Evolutionary conservation across 495 filamentous ascomycete species (phyloP).

Genomic region (Podospora anserina): DNA sequence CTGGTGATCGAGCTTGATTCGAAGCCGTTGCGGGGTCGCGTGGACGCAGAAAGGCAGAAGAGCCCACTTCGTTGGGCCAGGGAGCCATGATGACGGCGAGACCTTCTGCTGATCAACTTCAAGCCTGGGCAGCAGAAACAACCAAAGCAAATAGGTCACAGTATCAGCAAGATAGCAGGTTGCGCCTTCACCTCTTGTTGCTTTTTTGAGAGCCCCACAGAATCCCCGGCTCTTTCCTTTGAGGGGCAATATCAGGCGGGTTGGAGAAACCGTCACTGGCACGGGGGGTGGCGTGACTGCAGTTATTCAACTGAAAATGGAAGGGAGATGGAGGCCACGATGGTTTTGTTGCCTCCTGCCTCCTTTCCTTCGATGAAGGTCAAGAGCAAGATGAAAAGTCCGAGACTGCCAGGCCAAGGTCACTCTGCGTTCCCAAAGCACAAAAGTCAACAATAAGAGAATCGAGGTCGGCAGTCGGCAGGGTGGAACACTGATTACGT

Average conservation of each 20-base stretch:
- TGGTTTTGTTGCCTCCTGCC: background rate
- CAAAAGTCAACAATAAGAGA: background rate
- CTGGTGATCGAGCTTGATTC: constrained; percentile 7
- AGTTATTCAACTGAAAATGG: constrained; percentile 1
- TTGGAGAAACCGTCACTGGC: background rate
- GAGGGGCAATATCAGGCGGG: background rate
- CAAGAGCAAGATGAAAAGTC: background rate
- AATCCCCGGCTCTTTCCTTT: background rate
- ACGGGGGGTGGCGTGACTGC: background rate
- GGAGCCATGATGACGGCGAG: constrained; percentile 26
- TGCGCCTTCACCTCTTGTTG: background rate
- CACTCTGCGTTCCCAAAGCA: constrained; percentile 1
- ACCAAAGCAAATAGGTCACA: background rate
- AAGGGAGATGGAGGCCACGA: background rate
- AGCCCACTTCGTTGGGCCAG: constrained; percentile 28
- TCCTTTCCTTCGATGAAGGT: background rate
- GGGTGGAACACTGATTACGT: background rate
- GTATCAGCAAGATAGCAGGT: constrained; percentile 2
- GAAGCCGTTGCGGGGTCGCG: constrained; percentile 5
- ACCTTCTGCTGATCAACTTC: background rate
- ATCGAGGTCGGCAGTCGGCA: background rate
- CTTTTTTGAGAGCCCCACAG: background rate
- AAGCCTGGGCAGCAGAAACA: background rate
- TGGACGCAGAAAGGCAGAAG: constrained; percentile 15
- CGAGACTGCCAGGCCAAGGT: background rate